These are phyloP conservation scores for Tetragonia tetragonoides DNA, from an alignment of 148 eudicot species.

Conservation along the genomic window DNA sequence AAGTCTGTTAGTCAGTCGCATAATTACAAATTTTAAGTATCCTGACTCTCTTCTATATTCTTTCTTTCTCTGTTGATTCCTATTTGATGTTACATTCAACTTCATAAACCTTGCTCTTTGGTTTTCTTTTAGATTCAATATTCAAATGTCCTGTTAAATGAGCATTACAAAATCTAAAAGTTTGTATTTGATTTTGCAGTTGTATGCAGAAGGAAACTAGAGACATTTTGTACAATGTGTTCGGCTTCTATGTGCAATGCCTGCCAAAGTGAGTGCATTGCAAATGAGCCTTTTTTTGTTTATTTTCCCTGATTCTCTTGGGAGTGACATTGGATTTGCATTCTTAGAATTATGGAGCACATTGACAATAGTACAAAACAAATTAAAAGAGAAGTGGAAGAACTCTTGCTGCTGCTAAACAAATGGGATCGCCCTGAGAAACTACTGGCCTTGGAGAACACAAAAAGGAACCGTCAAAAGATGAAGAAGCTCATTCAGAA, in stretches of 20 bases:
- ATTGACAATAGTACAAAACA: constrained; percentile 50
- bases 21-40: background rate
- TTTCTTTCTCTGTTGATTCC: background rate
- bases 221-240: constrained; percentile 71
- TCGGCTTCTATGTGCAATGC: constrained; percentile 78
- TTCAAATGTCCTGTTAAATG: background rate
- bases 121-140: background rate
- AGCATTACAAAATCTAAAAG: background rate
- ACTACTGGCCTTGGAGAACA: constrained; percentile 54
- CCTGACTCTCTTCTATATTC: background rate
- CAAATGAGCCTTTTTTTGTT: background rate
- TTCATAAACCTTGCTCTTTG: background rate
- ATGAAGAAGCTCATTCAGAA: constrained; percentile 67
- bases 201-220: constrained; percentile 48
- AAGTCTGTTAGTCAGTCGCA: background rate
- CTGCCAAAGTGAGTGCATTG: constrained; percentile 66
- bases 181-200: constrained; percentile 43
- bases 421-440: constrained; percentile 62
- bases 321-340: background rate
- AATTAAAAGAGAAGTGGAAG: constrained; percentile 63
- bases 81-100: background rate
- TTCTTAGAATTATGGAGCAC: constrained; percentile 57
- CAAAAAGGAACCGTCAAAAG: constrained; percentile 70
- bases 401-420: constrained; percentile 53
- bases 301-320: background rate